phyloP scores from a whole-genome alignment of 202 grass and related monocot species.

The Panicum virgatum region DNA sequence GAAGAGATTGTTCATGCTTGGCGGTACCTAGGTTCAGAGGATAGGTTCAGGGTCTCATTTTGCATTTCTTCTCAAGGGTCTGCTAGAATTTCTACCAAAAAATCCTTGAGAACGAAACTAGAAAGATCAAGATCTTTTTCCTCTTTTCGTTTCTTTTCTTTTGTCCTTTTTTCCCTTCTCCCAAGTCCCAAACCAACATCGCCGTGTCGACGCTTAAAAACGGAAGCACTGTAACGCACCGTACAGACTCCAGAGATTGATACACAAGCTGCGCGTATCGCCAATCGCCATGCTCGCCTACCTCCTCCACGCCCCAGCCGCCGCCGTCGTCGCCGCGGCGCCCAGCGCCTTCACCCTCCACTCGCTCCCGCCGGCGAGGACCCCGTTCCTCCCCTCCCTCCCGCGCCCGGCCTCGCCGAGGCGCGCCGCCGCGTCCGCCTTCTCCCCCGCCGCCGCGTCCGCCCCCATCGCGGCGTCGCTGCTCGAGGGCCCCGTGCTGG shows the following conservation, averaged over 20 bases:
- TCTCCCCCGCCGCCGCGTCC: slow-evolving; percentile 21
- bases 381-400: slow-evolving; percentile 47
- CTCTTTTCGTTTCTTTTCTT: neutral
- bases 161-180: neutral
- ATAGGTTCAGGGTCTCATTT: neutral
- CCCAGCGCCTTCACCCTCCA: slow-evolving; percentile 38
- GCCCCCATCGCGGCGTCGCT: slow-evolving; percentile 65
- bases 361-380: slow-evolving; percentile 28
- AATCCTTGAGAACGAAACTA: neutral
- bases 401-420: slow-evolving; percentile 13
- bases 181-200: neutral
- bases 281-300: slow-evolving; percentile 60
- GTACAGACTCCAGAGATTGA: neutral
- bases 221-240: neutral
- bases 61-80: neutral
- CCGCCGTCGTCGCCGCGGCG: slow-evolving; percentile 11
- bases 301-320: slow-evolving; percentile 48
- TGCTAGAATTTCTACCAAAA: neutral
- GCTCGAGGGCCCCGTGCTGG: slow-evolving; percentile 75
- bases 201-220: slow-evolving; percentile 5
- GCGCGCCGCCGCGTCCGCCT: slow-evolving; percentile 21
- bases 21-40: no score
- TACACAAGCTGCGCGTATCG: slow-evolving; percentile 17
- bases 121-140: neutral
- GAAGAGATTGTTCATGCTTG: no score